Base-by-base conservation (phyloP, 148 eudicot species). In the Fagopyrum esculentum region DNA sequence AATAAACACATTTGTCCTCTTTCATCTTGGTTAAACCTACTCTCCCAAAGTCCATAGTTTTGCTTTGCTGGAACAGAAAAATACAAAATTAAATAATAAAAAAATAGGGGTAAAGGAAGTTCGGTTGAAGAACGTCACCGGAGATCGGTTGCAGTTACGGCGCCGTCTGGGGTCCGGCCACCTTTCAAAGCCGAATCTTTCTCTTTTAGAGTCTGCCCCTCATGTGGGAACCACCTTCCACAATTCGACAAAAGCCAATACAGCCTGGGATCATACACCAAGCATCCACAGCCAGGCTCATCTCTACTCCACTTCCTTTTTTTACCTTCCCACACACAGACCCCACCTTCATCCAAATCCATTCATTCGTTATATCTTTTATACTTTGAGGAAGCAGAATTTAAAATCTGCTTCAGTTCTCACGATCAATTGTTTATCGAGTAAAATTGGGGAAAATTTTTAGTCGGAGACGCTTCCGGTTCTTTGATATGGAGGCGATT, bases 401-500 rank as follows among this genome's bases (percentile, higher is more conserved):
- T 46, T 66, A 4, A 46, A 66, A 35, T 66, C 9, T 16, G 70
- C 19, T 35, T 43, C 47, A 66, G 15, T 66, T 40, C 17, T 35
- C 71, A 2, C 46, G 46, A 66, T 66, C 71, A 46, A 16, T 29
- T 29, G 69, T 43, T 43, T 66, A n/a, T 66, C 6, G 15, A 66
- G 2, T 35, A 43, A 3, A 63, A 11, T 63, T 63, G 13, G 43
- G 69, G 44, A 12, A 13, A 12, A 11, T 10, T 30, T 40, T 13
- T 45, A 64, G 63, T 45, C 70, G 70, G 70, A 64, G 45, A 64
- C 35, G 70, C 69, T 29, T 29, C 69, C 16, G 16, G 43, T 63
- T 43, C 11, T 63, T 29, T 29, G 68, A 9, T n/a, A 93, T 90
- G 96, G 98, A 93, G 74, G 91, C 98, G 73, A 81, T 90, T 46